Base-by-base conservation (phyloP, 768 basidiomycete genomes). In the Tulasnella sp. region DNA sequence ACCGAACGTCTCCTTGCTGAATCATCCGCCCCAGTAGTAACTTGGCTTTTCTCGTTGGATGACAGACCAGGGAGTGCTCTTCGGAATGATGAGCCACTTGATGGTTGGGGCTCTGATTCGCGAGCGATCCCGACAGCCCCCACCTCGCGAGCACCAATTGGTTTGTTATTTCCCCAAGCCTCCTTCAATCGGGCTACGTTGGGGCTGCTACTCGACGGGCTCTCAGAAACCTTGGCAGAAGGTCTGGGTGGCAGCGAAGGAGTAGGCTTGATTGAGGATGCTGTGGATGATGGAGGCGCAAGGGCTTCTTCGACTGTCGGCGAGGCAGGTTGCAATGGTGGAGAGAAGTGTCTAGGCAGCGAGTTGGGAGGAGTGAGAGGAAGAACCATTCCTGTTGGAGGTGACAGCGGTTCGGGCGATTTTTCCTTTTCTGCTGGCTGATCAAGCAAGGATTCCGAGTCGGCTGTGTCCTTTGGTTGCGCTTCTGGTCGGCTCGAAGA, bases 1-100 rank as follows among this genome's bases (percentile, higher is more conserved):
- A 91, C 93, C 20, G 91, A 90, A 20, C 37, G 80, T 46, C 76
- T 75, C 74, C 74, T 75, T 42, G 41, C 74, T 22, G 74, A 37
- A 6, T 42, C 46, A 48, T 42, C 74, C 24, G 40, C 20, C 16
- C 34, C 34, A 44, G 8, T 75, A 5, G 40, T 44, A 16, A 48
- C 74, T 24, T 75, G 74, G 28, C 20, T 22, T 75, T 77, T 77
- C 18, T 77, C 76, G 14, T 50, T 44, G 24, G 50, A 58, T 31
- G 76, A 44, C 14, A 77, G 5, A 7, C 76, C 76, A 77, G 76
- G 76, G 4, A 77, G 76, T 11, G 76, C 48, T 24, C 76, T 42
- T 18, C 76, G 76, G 74, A 48, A 44, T 20, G 74, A 0, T 6
- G 74, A 34, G 9, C 74, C 74, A 44, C 22, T 69, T 37, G 74